Conservation (phyloP, 192 early-diverging fungal species). For the Haplosporangium gracile region DNA sequence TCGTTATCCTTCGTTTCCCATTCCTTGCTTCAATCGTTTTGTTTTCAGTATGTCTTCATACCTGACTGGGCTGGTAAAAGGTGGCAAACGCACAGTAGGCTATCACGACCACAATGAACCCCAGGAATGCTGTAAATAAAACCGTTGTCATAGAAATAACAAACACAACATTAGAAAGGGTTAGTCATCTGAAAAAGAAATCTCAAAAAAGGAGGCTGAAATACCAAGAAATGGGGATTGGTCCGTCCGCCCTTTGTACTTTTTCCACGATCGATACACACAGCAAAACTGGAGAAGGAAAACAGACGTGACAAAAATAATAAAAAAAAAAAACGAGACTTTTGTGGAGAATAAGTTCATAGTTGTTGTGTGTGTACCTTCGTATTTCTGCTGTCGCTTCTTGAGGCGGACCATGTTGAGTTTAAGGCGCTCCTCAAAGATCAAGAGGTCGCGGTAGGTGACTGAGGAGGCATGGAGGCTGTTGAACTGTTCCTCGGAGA, state of each 20-base stretch:
- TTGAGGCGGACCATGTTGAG: conserved; percentile 76
- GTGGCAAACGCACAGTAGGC: conserved; percentile 65
- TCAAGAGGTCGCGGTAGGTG: conserved; percentile 80
- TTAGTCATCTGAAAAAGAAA: background rate
- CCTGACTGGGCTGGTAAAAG: conserved; percentile 64
- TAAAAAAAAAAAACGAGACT: background rate
- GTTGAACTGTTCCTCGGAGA: conserved; percentile 52
- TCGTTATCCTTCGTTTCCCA: background rate
- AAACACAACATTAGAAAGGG: background rate
- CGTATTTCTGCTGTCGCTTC: conserved; percentile 80
- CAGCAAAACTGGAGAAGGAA: background rate
- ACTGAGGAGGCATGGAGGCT: conserved; percentile 51
- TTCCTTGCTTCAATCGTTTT: background rate
- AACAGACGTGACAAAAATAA: background rate
- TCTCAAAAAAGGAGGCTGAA: background rate
- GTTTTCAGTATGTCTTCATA: conserved; percentile 20
- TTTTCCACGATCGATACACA: background rate
- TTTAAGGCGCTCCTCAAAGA: conserved; percentile 85
- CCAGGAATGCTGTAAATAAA: conserved; percentile 31
- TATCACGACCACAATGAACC: conserved; percentile 45
- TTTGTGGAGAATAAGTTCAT: no score
- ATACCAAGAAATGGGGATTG: background rate
- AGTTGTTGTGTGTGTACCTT: conserved; percentile 55
- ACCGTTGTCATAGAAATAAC: background rate
- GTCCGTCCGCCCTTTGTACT: background rate